Conservation (phyloP, 352 stramenopile genomes). For the Pythium chondricola region DNA sequence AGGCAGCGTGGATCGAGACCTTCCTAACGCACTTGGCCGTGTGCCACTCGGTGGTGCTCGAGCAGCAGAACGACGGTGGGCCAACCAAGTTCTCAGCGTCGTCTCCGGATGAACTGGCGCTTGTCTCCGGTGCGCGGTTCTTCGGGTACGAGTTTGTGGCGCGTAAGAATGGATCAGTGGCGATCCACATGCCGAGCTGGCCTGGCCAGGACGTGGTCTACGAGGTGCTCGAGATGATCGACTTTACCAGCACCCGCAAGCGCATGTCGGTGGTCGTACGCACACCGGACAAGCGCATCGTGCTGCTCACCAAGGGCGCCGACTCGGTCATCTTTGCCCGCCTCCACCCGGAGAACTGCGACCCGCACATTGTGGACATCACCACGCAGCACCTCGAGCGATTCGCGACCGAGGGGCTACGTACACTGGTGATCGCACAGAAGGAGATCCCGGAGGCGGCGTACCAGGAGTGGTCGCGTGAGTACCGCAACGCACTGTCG, state of each 20-base stretch:
- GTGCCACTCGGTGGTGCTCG: slow-evolving; percentile 81
- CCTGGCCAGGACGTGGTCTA: slow-evolving; percentile 43
- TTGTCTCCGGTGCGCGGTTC: slow-evolving; percentile 74
- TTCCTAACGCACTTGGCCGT: slow-evolving; percentile 80
- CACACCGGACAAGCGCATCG: slow-evolving; percentile 48
- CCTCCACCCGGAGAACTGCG: slow-evolving; percentile 30
- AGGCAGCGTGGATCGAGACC: slow-evolving; percentile 68
- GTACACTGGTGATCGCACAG: slow-evolving; percentile 86
- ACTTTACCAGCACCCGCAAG: slow-evolving; percentile 98
- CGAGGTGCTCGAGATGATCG: slow-evolving; percentile 93
- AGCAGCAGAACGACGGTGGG: slow-evolving; percentile 36
- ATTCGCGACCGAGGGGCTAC: slow-evolving; percentile 81
- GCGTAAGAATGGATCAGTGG: slow-evolving; percentile 55
- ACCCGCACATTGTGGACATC: slow-evolving; percentile 42
- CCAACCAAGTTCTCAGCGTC: slow-evolving; percentile 66
- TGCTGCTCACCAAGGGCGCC: slow-evolving; percentile 80
- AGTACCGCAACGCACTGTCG: slow-evolving; percentile 70
- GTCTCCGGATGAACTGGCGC: slow-evolving; percentile 73
- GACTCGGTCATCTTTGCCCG: slow-evolving; percentile 80
- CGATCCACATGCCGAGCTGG: slow-evolving; percentile 33
- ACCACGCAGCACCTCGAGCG: slow-evolving; percentile 77
- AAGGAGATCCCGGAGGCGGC: slow-evolving; percentile 60
- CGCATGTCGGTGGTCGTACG: slow-evolving; percentile 97
- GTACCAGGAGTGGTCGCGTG: slow-evolving; percentile 64
- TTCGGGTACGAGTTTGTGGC: slow-evolving; percentile 76